Percentiles rank a stretch among this genome's conserved stretches.
Conservation (phyloP, 805 yeast genomes). For the Candida ipomoeae region DNA sequence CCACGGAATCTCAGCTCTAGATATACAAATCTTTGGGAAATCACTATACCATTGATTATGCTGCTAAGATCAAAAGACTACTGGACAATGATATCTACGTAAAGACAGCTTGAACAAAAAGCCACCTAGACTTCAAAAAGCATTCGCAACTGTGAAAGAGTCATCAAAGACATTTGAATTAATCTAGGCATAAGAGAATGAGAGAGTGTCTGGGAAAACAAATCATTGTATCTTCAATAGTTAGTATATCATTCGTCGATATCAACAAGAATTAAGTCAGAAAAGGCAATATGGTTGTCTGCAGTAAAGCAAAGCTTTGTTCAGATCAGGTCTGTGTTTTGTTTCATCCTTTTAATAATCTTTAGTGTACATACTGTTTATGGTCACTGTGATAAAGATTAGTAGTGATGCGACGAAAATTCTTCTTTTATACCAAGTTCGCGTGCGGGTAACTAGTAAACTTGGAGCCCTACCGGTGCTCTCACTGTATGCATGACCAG, state of each 20-base stretch:
- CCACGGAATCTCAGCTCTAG: too few species aligned
- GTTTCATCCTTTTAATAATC: conserved; percentile 17
- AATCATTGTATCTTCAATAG: not conserved
- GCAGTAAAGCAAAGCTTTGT: conserved; percentile 18
- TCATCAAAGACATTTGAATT: too few species aligned
- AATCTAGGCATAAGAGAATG: not conserved
- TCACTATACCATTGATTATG: too few species aligned
- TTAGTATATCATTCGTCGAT: conserved; percentile 2
- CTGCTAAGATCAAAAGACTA: too few species aligned
- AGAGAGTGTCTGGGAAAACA: not conserved
- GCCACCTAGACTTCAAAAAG: too few species aligned
- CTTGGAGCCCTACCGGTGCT: not conserved
- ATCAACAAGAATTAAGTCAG: conserved; percentile 12
- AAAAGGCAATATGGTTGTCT: conserved; percentile 21
- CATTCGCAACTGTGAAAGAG: too few species aligned
- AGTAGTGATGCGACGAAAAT: not conserved
- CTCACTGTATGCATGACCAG: not conserved
- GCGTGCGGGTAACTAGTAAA: conserved; percentile 2
- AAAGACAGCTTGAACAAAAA: not conserved
- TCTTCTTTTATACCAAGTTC: not conserved
- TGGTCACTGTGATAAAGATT: not conserved
- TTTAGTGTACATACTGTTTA: conserved; percentile 14
- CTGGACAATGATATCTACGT: not conserved
- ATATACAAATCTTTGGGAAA: too few species aligned
- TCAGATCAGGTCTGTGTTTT: conserved; percentile 25